Percentiles rank a stretch among this genome's conserved stretches.
These are phyloP conservation scores for Talaromyces thailandensis DNA, from an alignment of 495 filamentous ascomycete species.

Conservation along the genomic window DNA sequence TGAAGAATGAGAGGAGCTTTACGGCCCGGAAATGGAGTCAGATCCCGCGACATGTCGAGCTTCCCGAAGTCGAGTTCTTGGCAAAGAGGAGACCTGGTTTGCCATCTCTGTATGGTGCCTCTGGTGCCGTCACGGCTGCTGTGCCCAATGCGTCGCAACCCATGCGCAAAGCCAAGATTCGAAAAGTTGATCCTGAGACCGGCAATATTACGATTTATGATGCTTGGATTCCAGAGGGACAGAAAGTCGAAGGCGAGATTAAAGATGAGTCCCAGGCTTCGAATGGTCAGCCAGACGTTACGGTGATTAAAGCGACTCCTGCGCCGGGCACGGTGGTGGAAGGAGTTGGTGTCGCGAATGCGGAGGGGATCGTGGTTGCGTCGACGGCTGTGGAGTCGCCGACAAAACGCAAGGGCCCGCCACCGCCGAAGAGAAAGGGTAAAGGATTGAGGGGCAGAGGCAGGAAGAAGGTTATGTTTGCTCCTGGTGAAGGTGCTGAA, in stretches of 20 bases:
- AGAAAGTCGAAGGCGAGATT: constrained; percentile 73
- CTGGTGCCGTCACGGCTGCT: constrained; percentile 35
- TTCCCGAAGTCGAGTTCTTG: constrained; percentile 67
- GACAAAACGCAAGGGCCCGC: constrained; percentile 54
- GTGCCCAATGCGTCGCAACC: constrained; percentile 28
- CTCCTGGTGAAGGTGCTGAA: constrained; percentile 32
- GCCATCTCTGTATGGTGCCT: constrained; percentile 40
- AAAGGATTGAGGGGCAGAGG: constrained; percentile 60
- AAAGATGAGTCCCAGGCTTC: constrained; percentile 41
- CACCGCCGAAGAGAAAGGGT: constrained; percentile 67
- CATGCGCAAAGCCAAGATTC: constrained; percentile 70
- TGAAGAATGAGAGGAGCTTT: constrained; percentile 47
- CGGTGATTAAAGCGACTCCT: constrained; percentile 36
- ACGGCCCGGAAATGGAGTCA: constrained; percentile 69
- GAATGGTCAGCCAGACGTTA: constrained; percentile 10
- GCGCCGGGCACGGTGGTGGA: constrained; percentile 52
- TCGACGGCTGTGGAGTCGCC: constrained; percentile 35
- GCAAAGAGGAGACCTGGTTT: constrained; percentile 82
- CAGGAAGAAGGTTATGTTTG: constrained; percentile 56
- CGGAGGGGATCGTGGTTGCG: constrained; percentile 52
- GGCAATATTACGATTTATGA: constrained; percentile 77
- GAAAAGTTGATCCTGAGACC: constrained; percentile 57
- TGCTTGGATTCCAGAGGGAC: constrained; percentile 70
- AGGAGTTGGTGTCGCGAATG: constrained; percentile 52
- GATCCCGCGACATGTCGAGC: constrained; percentile 67